phyloP scores from a whole-genome alignment of 73 alveolate genomes.

The Tetrahymena borealis region DNA sequence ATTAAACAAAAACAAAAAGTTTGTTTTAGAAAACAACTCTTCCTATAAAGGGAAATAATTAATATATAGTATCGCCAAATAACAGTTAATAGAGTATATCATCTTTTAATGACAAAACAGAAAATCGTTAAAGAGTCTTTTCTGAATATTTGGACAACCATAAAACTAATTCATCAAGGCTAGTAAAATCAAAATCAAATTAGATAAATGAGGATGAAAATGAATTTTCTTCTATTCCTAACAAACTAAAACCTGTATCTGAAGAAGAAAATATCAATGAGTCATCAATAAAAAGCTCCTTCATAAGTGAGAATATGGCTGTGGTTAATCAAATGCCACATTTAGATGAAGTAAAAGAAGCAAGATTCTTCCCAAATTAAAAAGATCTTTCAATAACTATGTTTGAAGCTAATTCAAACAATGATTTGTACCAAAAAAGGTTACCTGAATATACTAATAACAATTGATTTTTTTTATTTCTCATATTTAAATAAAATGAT shows the following conservation, averaged over 20 bases:
- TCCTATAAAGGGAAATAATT: background rate
- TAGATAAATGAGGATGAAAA: background rate
- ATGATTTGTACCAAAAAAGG: background rate
- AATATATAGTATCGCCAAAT: no score
- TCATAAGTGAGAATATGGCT: background rate
- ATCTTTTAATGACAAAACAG: background rate
- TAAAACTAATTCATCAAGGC: background rate
- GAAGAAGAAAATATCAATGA: background rate
- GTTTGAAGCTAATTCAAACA: background rate
- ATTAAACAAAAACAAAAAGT: background rate
- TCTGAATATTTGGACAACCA: background rate
- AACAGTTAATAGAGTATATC: background rate
- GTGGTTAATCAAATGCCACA: background rate
- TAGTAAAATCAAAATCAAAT: background rate
- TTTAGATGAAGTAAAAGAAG: background rate
- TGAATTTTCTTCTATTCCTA: background rate
- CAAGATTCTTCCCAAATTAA: background rate
- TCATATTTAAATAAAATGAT: no score
- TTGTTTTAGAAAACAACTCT: background rate
- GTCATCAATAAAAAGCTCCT: background rate
- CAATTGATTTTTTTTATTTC: no score
- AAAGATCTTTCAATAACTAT: background rate
- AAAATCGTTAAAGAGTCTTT: background rate
- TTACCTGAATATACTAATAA: background rate
- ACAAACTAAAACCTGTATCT: background rate